Evolutionary conservation across 495 filamentous ascomycete species (phyloP).

Genomic region (Penicillium arizonense): DNA sequence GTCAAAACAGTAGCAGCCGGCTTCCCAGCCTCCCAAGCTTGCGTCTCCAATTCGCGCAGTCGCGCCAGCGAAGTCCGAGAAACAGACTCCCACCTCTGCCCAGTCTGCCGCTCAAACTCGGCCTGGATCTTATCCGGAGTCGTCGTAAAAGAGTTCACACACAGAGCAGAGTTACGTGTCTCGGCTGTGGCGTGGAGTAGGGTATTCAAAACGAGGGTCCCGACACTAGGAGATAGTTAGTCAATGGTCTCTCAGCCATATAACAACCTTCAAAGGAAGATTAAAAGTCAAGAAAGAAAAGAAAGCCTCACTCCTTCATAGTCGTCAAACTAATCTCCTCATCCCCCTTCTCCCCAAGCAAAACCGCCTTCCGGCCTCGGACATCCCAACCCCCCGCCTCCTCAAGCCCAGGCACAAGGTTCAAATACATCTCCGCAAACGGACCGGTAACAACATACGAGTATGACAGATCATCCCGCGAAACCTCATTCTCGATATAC

Average conservation of each 20-base stretch:
- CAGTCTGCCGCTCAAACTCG: conserved; percentile 65
- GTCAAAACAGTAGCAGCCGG: conserved; percentile 57
- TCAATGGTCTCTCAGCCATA: neutral
- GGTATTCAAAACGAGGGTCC: conserved; percentile 59
- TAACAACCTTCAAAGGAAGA: neutral
- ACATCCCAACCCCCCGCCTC: conserved; percentile 55
- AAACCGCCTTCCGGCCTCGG: conserved; percentile 52
- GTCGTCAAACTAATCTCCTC: conserved; percentile 61
- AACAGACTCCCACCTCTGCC: conserved; percentile 49
- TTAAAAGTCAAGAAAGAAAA: neutral
- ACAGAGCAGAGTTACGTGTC: conserved; percentile 54
- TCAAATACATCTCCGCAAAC: conserved; percentile 64
- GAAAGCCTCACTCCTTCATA: conserved; percentile 60
- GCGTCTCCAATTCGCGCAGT: conserved; percentile 51
- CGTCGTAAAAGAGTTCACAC: conserved; percentile 68
- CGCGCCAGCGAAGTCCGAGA: conserved; percentile 50
- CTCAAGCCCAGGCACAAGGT: conserved; percentile 25
- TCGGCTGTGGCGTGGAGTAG: conserved; percentile 51
- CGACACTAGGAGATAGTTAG: conserved; percentile 49
- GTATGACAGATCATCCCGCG: conserved; percentile 46
- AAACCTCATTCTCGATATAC: conserved; percentile 49
- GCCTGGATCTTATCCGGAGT: conserved; percentile 59
- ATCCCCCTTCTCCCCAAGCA: conserved; percentile 53
- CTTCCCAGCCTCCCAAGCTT: conserved; percentile 52
- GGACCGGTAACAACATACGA: conserved; percentile 69